These are phyloP conservation scores for Scutellaria minor DNA, from an alignment of 257 asterid species.

Conservation along the genomic window DNA sequence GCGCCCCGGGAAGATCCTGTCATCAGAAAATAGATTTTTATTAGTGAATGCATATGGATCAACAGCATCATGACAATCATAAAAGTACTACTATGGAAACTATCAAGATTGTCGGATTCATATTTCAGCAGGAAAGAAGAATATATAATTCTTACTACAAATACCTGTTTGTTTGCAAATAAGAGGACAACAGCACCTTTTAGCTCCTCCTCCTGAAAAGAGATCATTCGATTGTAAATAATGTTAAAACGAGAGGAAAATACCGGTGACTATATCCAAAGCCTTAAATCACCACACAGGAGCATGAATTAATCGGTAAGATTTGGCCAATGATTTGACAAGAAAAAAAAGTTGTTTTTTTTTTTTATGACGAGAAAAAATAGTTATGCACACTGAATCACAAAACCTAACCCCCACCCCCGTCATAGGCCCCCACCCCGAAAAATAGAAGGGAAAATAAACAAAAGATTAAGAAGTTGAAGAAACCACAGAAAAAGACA, in stretches of 20 bases:
- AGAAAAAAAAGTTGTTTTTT: neutral
- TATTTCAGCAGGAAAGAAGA: neutral
- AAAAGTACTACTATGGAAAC: neutral
- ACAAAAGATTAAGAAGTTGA: neutral
- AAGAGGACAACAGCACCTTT: constrained; percentile 54
- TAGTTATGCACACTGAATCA: neutral
- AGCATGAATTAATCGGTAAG: constrained; percentile 18
- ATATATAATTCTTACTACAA: neutral
- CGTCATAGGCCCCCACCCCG: no score
- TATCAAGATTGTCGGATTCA: neutral
- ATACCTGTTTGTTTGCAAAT: constrained; percentile 59
- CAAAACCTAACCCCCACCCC: neutral
- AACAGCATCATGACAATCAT: neutral
- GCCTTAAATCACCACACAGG: neutral
- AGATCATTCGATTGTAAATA: constrained; percentile 19
- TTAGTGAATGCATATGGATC: neutral
- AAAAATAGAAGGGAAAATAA: neutral
- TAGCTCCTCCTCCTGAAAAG: constrained; percentile 58
- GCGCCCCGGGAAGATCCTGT: constrained; percentile 95
- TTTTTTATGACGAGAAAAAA: neutral
- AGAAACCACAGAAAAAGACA: neutral
- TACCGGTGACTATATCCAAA: constrained; percentile 3
- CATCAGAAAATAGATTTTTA: constrained; percentile 17
- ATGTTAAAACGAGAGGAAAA: neutral
- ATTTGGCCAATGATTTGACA: neutral